Evolutionary conservation across 2,329 filamentous ascomycete species (phyloP).

Genomic region (Arthrinium phaeospermum): DNA sequence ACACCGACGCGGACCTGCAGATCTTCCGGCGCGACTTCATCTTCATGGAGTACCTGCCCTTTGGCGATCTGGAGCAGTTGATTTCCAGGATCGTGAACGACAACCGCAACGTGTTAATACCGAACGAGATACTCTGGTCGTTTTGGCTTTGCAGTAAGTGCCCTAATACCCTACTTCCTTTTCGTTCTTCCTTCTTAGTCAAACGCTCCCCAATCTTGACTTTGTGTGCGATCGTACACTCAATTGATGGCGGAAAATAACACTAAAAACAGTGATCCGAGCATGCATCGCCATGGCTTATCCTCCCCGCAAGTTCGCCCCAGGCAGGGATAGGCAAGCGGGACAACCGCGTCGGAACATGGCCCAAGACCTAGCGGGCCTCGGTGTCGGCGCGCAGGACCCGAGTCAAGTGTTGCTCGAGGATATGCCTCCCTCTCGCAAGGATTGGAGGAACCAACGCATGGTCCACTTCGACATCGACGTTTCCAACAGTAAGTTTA

Average conservation of each 20-base stretch:
- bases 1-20: not conserved
- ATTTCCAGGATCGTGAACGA: not conserved
- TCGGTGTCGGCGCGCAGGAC: not conserved
- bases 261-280: not conserved
- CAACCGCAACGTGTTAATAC: not conserved
- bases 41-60: not conserved
- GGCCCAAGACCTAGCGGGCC: not conserved
- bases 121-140: conserved; percentile 7
- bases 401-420: not conserved
- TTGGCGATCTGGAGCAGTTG: not conserved
- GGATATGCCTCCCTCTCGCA: not conserved
- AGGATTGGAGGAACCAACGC: not conserved
- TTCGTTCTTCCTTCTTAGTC: too few relatives aligned
- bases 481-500: not conserved
- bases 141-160: conserved; percentile 16
- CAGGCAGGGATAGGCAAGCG: not conserved
- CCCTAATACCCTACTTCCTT: not conserved
- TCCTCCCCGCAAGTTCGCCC: conserved; percentile 2
- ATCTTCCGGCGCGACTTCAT: not conserved
- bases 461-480: conserved; percentile 11
- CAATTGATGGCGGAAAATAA: too few relatives aligned
- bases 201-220: too few relatives aligned
- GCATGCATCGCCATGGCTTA: conserved; percentile 3
- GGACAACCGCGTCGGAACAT: not conserved
- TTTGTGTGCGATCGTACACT: too few relatives aligned